These are phyloP conservation scores for Hyphodiscus hymeniophilus DNA, from an alignment of 495 filamentous ascomycete genomes.

Conservation along the genomic window DNA sequence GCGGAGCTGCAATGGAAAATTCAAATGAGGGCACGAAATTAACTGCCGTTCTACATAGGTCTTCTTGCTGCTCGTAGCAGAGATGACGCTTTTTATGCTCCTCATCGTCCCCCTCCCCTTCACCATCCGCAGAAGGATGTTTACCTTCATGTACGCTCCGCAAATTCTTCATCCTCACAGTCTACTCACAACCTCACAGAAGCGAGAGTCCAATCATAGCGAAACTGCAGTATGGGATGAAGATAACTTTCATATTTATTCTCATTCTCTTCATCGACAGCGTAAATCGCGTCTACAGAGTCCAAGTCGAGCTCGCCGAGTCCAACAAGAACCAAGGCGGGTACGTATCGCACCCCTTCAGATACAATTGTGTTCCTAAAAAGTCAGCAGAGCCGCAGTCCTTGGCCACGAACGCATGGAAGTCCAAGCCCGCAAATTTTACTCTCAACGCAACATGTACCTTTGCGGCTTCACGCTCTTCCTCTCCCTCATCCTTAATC, in stretches of 20 bases:
- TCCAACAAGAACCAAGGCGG: slow-evolving; percentile 41
- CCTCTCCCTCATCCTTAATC: slow-evolving; percentile 97
- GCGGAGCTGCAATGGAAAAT: not conserved
- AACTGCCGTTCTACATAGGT: slow-evolving; percentile 48
- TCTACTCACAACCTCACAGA: slow-evolving; percentile 28
- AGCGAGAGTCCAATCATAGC: slow-evolving; percentile 68
- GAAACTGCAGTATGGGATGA: slow-evolving; percentile 42
- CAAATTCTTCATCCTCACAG: not conserved
- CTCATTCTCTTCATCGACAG: slow-evolving; percentile 96
- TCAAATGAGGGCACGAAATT: not conserved
- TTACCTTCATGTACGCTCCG: slow-evolving; percentile 51
- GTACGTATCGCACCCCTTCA: slow-evolving; percentile 24
- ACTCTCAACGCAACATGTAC: slow-evolving; percentile 99
- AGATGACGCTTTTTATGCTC: slow-evolving; percentile 89
- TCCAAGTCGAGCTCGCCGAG: slow-evolving; percentile 75
- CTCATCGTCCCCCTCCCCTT: slow-evolving; percentile 91
- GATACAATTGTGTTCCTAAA: not conserved
- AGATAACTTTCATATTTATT: slow-evolving; percentile 99
- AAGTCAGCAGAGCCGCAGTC: slow-evolving; percentile 50
- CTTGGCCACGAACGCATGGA: slow-evolving; percentile 91
- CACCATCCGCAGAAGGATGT: slow-evolving; percentile 76
- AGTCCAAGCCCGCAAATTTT: slow-evolving; percentile 98
- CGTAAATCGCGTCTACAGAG: slow-evolving; percentile 96
- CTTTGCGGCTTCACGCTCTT: slow-evolving; percentile 99
- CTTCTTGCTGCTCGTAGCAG: slow-evolving; percentile 81